A percentile compares a stretch with the other conserved stretches of the same genome.
Conservation (phyloP, 129 eudicot species). For the Deinandra increscens region DNA sequence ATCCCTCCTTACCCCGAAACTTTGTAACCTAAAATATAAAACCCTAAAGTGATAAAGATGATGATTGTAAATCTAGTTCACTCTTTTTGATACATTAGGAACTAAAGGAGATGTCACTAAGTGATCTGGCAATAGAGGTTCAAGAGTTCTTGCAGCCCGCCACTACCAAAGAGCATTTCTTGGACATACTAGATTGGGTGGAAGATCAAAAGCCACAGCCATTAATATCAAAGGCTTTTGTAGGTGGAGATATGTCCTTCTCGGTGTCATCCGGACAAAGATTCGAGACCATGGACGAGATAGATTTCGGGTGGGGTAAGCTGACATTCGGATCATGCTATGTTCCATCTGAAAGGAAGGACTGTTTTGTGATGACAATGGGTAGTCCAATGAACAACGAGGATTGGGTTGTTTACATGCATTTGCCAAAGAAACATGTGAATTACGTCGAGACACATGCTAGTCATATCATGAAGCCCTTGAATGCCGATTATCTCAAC, state of each 20-base stretch:
- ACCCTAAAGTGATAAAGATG: not conserved
- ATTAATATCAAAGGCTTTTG: constrained; percentile 39
- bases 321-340: constrained; percentile 51
- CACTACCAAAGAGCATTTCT: constrained; percentile 46
- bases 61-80: not conserved
- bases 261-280: constrained; percentile 49
- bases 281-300: constrained; percentile 35
- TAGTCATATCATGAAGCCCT: constrained; percentile 35
- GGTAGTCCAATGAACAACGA: constrained; percentile 47
- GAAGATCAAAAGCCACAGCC: constrained; percentile 54
- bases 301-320: constrained; percentile 62
- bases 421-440: constrained; percentile 38
- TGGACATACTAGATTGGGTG: constrained; percentile 57
- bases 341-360: constrained; percentile 43
- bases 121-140: constrained; percentile 32
- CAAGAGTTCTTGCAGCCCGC: constrained; percentile 37
- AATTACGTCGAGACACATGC: constrained; percentile 37
- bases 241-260: constrained; percentile 21
- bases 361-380: constrained; percentile 64
- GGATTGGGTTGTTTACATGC: constrained; percentile 65
- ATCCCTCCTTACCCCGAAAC: too few species aligned
- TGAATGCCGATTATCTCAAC: constrained; percentile 34
- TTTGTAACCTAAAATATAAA: not conserved
- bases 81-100: not conserved
- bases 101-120: constrained; percentile 25